These are phyloP conservation scores for Vigna reflexopilosa DNA, from an alignment of 306 rosid genomes.

Conservation along the genomic window DNA sequence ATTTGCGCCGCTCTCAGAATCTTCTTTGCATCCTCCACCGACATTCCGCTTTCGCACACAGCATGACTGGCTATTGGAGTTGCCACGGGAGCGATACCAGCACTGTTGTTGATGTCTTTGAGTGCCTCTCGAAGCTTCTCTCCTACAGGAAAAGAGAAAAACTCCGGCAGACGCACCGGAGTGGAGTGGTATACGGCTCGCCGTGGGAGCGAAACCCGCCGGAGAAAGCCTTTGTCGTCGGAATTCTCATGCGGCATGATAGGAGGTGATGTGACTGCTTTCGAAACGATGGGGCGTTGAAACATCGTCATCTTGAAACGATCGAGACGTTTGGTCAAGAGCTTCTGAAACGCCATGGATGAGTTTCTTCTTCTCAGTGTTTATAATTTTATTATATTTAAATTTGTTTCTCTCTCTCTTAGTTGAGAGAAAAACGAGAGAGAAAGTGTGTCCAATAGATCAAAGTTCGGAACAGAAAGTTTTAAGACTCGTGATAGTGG, in stretches of 20 bases:
- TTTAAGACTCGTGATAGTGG: slow-evolving; percentile 21
- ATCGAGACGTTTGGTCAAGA: slow-evolving; percentile 52
- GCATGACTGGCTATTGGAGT: not conserved
- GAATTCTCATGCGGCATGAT: slow-evolving; percentile 50
- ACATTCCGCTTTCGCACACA: slow-evolving; percentile 45
- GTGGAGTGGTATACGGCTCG: slow-evolving; percentile 50
- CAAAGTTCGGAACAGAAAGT: not conserved
- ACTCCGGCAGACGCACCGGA: slow-evolving; percentile 57
- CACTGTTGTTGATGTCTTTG: slow-evolving; percentile 31
- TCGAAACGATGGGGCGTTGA: slow-evolving; percentile 10
- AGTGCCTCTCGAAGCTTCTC: slow-evolving; percentile 60
- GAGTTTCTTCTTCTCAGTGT: not conserved
- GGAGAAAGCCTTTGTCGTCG: slow-evolving; percentile 50
- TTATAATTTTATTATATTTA: not conserved
- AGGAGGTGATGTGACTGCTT: slow-evolving; percentile 28
- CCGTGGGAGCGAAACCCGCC: slow-evolving; percentile 61
- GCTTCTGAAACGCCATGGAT: slow-evolving; percentile 73
- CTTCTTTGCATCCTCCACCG: slow-evolving; percentile 69
- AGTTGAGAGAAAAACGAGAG: not conserved
- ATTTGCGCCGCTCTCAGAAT: slow-evolving; percentile 61
- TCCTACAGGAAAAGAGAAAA: slow-evolving; percentile 63
- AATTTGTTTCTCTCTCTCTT: not conserved
- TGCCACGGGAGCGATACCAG: not conserved
- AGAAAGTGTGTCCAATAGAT: not conserved
- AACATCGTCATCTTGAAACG: slow-evolving; percentile 37